phyloP scores from a whole-genome alignment of 2,329 filamentous ascomycete species.

The Alternaria metachromatica region DNA sequence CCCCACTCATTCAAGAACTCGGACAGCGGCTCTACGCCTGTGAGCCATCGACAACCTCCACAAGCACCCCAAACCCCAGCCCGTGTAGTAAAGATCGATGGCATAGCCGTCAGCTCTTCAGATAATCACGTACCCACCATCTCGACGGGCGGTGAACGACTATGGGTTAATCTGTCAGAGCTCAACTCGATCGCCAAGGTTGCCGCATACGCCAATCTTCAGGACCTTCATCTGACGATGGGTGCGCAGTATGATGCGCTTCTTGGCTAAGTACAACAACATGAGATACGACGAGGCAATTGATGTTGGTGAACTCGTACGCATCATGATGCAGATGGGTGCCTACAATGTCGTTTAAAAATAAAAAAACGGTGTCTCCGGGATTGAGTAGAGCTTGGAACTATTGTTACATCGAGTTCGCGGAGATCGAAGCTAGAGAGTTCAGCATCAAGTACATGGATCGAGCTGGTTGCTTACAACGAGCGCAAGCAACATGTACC shows the following conservation, averaged over 20 bases:
- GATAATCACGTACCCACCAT: too few relatives aligned
- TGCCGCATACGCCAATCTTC: neutral
- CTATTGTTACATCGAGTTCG: neutral
- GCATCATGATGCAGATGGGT: neutral
- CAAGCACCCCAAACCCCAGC: neutral
- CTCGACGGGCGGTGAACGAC: neutral
- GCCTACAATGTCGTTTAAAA: neutral
- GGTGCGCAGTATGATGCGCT: neutral
- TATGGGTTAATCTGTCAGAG: neutral
- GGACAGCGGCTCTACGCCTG: neutral
- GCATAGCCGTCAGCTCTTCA: neutral
- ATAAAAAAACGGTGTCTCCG: neutral
- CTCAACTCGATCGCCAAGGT: neutral
- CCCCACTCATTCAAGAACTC: neutral
- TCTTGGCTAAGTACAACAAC: neutral
- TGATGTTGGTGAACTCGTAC: neutral
- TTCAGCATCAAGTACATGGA: neutral
- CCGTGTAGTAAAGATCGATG: neutral
- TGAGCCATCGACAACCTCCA: neutral
- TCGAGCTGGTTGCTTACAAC: neutral
- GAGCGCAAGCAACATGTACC: neutral
- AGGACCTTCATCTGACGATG: neutral
- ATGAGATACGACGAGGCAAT: neutral
- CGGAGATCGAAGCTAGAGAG: neutral
- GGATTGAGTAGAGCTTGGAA: neutral